Evolutionary conservation across 495 filamentous ascomycete species (phyloP).

Genomic region (Cladorrhinum samala): DNA sequence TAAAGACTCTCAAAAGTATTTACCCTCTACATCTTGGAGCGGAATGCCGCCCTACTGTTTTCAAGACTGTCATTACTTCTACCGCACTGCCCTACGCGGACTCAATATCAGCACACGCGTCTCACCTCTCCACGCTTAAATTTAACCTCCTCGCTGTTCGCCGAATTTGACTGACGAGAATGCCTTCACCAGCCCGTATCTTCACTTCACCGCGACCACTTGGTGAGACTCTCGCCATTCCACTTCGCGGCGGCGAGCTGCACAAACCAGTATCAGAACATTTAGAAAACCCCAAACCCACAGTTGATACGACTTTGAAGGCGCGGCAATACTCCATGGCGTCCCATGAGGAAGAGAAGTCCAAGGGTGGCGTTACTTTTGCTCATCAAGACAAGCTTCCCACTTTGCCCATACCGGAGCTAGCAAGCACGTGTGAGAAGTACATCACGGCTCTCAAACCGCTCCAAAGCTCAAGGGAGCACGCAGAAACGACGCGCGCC

Average conservation of each 20-base stretch:
- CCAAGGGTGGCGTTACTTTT: constrained; percentile 70
- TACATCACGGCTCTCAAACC: constrained; percentile 78
- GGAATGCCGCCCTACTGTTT: constrained; percentile 76
- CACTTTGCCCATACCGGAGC: constrained; percentile 90
- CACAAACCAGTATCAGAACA: constrained; percentile 21
- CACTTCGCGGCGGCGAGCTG: constrained; percentile 15
- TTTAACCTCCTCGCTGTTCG: constrained; percentile 4
- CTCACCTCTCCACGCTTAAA: constrained; percentile 66
- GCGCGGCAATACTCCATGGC: constrained; percentile 27
- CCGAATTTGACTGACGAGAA: constrained; percentile 33
- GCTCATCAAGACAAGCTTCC: constrained; percentile 82
- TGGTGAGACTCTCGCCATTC: constrained; percentile 52
- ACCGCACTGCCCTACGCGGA: constrained; percentile 76
- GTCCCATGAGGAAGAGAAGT: constrained; percentile 34
- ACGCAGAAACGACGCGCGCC: constrained; percentile 72
- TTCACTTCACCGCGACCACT: constrained; percentile 68
- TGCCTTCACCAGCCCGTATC: constrained; percentile 50
- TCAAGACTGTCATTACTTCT: constrained; percentile 90
- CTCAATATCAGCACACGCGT: constrained; percentile 71
- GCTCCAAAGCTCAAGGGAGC: constrained; percentile 73
- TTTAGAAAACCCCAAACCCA: constrained; percentile 25
- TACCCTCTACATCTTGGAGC: constrained; percentile 27
- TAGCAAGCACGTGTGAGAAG: constrained; percentile 70
- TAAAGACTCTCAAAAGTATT: constrained; percentile 1
- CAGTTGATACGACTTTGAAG: constrained; percentile 21